Base-by-base conservation (phyloP, 805 yeast species). In the Kluyveromyces aestuarii region DNA sequence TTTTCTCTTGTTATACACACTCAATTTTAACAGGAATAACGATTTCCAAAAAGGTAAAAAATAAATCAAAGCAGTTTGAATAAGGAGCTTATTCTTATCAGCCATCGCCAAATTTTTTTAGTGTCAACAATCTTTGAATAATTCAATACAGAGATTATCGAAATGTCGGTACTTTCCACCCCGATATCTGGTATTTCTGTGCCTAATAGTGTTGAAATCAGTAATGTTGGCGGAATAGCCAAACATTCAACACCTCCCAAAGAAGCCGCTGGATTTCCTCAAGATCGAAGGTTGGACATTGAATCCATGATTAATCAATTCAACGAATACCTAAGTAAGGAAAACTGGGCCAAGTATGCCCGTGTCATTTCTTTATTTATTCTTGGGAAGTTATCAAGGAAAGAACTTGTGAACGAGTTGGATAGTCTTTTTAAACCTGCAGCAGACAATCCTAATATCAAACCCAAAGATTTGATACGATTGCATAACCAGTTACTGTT, bases 261-360 rank as follows among this genome's bases (percentile, higher is more conserved):
- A 16, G 38, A 35, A 11, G 41, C 21, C n/a, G 18, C 25, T 9
- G 41, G 27, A 17, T 43, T 33, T 17, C 37, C 45, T 21, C 52
- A 51, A 53, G 53, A 47, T 43, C 60, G 55, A 42, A 68, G 87
- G 53, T 67, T 82, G 18, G 85, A 83, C 45, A 72, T 84, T n/a
- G 84, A 81, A 48, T 58, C 66, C 1, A 71, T 89, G 50, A 87
- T 90, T 59, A 73, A 77, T 37, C 87, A 84, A 48, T 79, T 93
- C 52, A 90, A 87, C 54, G 74, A 74, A 47, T 73, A 76, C 51
- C 66, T 91, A 50, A 97, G 96, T 2, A 71, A 75, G 41, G 77
- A 79, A 47, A 62, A 59, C 44, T 91, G 99, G 99, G 91, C 84
- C 52, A 76, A 75, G 50, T 91, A 91, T 64, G 90, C 95, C 53